Evolutionary conservation across 805 yeast genomes (phyloP), one percentile per base, ranked within the genome.

Genomic region (Candida glaebosa): DNA sequence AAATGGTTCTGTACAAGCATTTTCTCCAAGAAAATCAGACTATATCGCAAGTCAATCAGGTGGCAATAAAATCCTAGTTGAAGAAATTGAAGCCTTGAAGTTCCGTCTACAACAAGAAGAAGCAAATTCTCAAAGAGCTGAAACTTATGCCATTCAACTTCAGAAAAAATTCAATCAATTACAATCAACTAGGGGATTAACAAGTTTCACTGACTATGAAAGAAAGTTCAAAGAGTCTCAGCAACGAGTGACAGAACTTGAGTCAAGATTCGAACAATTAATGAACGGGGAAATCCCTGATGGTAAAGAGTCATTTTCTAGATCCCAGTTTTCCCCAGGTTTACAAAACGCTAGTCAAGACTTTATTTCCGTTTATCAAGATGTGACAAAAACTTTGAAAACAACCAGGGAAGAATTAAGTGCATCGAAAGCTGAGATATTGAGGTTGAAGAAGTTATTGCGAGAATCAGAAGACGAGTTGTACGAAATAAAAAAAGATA

Each of bases 21-120:
- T 53, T 40, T 44, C 50, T 14, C 54, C 54, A 39, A 47, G 69
- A 41, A 51, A 67, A 25, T 65, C 71, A 1, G 47, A 49, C n/a
- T 41, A 45, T 19, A 25, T n/a, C 8, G 19, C 38, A 5, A 24
- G 8, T 14, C 30, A 22, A 25, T 14, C 24, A 9, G 38, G 43
- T 9, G 41, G 48, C 5, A 36, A 39, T 18, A 44, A 42, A 14
- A 31, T 39, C n/a, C 41, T 59, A n/a, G 49, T 53, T 20, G 58
- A 68, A n/a, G 81, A 81, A 51, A 63, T 77, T 26, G 76, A 74
- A 35, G 60, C 65, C 9, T 58, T 81, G 48, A 75, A 69, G 48
- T 54, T 69, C 14, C 74, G 73, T 38, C 56, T 81, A 24, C 73
- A 78, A 37, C 66, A 71, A 37, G 84, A 80, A 52, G 73, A 73